These are phyloP conservation scores for Medicago truncatula DNA, from an alignment of 306 rosid species.

Conservation along the genomic window DNA sequence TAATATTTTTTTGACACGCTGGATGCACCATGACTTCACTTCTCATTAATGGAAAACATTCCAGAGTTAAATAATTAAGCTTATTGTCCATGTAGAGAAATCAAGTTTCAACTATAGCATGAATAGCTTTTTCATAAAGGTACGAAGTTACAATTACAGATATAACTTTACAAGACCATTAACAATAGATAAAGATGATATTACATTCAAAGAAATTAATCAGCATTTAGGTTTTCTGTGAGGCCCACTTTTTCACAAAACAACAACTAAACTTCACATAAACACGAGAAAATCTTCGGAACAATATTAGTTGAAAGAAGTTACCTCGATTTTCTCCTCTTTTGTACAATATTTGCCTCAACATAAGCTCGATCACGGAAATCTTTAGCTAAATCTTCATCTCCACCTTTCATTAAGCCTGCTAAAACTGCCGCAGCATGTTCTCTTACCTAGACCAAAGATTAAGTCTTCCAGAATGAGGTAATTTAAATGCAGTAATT, in stretches of 20 bases:
- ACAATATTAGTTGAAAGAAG: neutral
- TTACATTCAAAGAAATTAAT: slow-evolving; percentile 27
- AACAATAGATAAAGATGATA: slow-evolving; percentile 11
- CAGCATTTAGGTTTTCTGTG: slow-evolving; percentile 8
- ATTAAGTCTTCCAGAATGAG: slow-evolving; percentile 37
- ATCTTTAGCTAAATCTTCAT: slow-evolving; percentile 84
- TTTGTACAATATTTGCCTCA: slow-evolving; percentile 66
- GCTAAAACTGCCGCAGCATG: slow-evolving; percentile 99
- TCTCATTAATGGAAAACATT: slow-evolving; percentile 23
- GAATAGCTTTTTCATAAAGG: slow-evolving; percentile 25
- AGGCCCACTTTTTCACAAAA: slow-evolving; percentile 21
- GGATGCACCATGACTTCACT: slow-evolving; percentile 18
- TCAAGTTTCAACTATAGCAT: slow-evolving; percentile 5
- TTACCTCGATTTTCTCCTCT: slow-evolving; percentile 80
- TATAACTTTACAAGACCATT: slow-evolving; percentile 21
- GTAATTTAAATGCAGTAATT: slow-evolving; percentile 31
- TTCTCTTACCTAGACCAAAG: slow-evolving; percentile 77
- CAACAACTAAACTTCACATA: slow-evolving; percentile 15
- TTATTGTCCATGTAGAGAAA: slow-evolving; percentile 30
- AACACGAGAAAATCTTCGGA: slow-evolving; percentile 24
- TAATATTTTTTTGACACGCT: slow-evolving; percentile 14
- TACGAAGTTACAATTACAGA: slow-evolving; percentile 1
- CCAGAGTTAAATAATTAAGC: slow-evolving; percentile 21
- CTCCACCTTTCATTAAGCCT: slow-evolving; percentile 98
- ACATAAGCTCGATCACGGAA: slow-evolving; percentile 84